Evolutionary conservation across 2,329 filamentous ascomycete genomes (phyloP).

Genomic region (Emmonsiellopsis sp.): DNA sequence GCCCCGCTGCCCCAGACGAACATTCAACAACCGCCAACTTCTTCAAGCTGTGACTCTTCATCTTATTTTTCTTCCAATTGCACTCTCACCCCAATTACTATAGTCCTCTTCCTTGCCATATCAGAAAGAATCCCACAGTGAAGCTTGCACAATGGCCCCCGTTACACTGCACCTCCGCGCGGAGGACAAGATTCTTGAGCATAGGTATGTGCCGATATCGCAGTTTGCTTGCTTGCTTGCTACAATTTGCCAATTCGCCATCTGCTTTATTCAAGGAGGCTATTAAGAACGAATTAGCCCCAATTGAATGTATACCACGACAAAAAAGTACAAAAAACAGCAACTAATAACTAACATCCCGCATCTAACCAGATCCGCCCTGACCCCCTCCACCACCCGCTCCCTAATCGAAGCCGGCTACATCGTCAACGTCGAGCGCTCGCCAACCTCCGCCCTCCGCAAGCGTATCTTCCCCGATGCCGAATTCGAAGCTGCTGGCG

Average conservation of each 20-base stretch:
- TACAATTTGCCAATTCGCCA: background rate
- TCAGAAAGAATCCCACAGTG: background rate
- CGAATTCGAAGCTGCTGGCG: constrained; percentile 33
- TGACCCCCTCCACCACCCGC: constrained; percentile 28
- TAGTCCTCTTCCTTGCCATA: background rate
- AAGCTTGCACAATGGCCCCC: constrained; percentile 4
- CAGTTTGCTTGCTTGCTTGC: background rate
- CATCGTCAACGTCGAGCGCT: constrained; percentile 31
- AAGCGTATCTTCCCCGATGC: constrained; percentile 29
- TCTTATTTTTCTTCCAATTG: background rate
- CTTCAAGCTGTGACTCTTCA: too few species aligned
- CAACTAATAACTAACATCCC: background rate
- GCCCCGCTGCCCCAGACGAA: too few species aligned
- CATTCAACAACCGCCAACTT: too few species aligned
- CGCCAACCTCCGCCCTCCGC: constrained; percentile 15
- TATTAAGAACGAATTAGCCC: background rate
- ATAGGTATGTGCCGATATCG: constrained; percentile 9
- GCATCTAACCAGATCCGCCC: constrained; percentile 10
- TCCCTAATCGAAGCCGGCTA: constrained; percentile 34
- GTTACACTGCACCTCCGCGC: constrained; percentile 15
- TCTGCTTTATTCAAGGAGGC: background rate
- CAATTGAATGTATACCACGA: background rate
- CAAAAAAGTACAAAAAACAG: background rate
- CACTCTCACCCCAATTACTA: background rate
- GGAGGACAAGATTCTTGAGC: constrained; percentile 16